Base-by-base conservation (phyloP, 371 early-diverging fungal genomes). In the Rhizomucor pusillus region DNA sequence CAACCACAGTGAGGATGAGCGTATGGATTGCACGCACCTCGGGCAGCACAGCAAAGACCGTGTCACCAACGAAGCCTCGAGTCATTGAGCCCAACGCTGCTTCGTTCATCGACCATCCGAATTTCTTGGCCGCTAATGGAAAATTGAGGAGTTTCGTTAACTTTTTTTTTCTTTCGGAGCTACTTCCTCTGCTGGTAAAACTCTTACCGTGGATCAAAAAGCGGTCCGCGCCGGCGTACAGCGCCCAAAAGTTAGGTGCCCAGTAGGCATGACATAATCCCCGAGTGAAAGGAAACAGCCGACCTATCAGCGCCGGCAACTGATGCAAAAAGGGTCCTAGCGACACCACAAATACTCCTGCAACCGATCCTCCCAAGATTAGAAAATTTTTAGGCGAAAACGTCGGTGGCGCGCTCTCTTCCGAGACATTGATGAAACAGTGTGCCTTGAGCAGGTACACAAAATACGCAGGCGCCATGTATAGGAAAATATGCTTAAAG, bases 161-260 rank as follows among this genome's bases (percentile, higher is more conserved):
- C 23, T 39, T 3, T 44, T n/a, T 37, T 18, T 29, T 29, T 7
- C 29, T 7, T 3, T 29, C 29, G 29, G 29, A 29, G 29, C 29
- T 29, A 5, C 29, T 29, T 29, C 11, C 43, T 46, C 41, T 35
- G 36, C 43, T 62, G 29, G 29, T 5, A 5, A 7, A 29, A 29
- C 23, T 35, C 43, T 68, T 63, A 68, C 77, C 62, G 16, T 72
- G 45, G 24, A 91, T 81, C 44, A 93, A 68, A 7, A 79, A 59
- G 13, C 96, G 86, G 69, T 98, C 98, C 0, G 73, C 63, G 34
- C 87, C 82, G 4, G 91, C 85, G 67, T 97, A 98, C 44, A 98
- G 71, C 0, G 97, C 95, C 97, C 97, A 98, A 66, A 93, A 84
- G 65, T 98, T 98, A 16, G 97, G 95, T 0, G 98, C 98, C 98